Evolutionary conservation across 352 stramenopile genomes (phyloP), one percentile per base, ranked within the genome.

Genomic region (Phytopythium vexans): DNA sequence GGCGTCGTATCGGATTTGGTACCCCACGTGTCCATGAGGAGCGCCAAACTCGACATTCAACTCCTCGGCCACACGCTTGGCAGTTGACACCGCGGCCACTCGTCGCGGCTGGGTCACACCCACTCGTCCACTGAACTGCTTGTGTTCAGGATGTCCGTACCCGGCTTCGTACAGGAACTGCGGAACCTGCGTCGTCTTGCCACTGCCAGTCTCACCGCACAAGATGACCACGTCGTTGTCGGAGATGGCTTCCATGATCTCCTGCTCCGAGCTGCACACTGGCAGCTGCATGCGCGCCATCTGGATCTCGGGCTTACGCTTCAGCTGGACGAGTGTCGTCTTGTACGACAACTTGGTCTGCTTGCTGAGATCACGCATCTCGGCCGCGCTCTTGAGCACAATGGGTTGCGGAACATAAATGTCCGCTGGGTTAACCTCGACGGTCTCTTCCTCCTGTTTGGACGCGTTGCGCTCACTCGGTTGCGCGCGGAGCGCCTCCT

Each of bases 1-100:
- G 5, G 77, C 88, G 70, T 99, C 98, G 65, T 99, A 99, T 59
- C 97, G 92, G 35, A 99, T 99, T 70, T 99, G 94, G 73, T 99
- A 99, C 5, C 94, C 92, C 8, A 99, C 97, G 36, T 88, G 70
- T 3, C 80, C 79, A 3, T 74, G 61, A 34, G 32, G 14, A 2
- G 56, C 54, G 2, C 62, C 59, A n/a, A 92, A 94, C 4, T 49
- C 64, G 0, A 90, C 87, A 43, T 97, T 97, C 57, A 99, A 88
- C 74, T 99, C 97, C 55, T 98, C 89, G 3, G 94, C 96, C 4
- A 99, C 97, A 50, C 97, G 93, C 62, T 98, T 96, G 5, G 97
- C 97, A 7, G 96, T 99, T 16, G 93, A 98, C 4, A 99, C 94
- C 0, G 97, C 97, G n/a, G 97, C 97, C 6, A 99, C 97, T 60